These are phyloP conservation scores for Backusella tuberculispora DNA, from an alignment of 192 early-diverging fungal species.

Conservation along the genomic window DNA sequence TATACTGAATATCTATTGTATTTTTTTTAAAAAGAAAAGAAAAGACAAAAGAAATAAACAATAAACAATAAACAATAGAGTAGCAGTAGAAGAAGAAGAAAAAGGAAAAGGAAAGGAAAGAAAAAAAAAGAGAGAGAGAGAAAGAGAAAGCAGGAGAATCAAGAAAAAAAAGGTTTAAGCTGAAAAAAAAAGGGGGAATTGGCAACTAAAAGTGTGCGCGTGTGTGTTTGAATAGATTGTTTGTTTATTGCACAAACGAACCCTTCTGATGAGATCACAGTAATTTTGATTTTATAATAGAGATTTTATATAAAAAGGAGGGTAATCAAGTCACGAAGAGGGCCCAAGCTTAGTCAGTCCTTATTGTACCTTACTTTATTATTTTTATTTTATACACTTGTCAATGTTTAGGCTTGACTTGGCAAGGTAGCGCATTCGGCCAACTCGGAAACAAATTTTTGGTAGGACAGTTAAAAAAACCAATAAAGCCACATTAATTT, in stretches of 20 bases:
- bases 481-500: slow-evolving; percentile 17
- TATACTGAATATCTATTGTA: not conserved
- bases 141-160: not conserved
- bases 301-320: not conserved
- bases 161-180: not conserved
- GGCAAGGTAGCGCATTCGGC: not conserved
- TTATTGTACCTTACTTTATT: not conserved
- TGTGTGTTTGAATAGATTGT: slow-evolving; percentile 20
- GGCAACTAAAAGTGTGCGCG: not conserved
- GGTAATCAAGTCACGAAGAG: not conserved
- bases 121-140: not conserved
- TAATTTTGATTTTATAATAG: slow-evolving; percentile 12
- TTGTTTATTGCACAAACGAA: slow-evolving; percentile 24
- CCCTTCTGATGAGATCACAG: slow-evolving; percentile 28
- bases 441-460: slow-evolving; percentile 3
- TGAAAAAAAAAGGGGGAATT: not conserved
- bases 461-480: slow-evolving; percentile 14
- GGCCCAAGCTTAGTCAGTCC: not conserved
- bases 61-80: not conserved
- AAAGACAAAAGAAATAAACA: not conserved
- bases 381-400: slow-evolving; percentile 1
- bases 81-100: not conserved
- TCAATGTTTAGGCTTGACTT: slow-evolving; percentile 4
- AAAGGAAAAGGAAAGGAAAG: not conserved
- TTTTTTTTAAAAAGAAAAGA: not conserved